Base-by-base conservation (phyloP, 495 filamentous ascomycete species). In the Glonium stellatum region DNA sequence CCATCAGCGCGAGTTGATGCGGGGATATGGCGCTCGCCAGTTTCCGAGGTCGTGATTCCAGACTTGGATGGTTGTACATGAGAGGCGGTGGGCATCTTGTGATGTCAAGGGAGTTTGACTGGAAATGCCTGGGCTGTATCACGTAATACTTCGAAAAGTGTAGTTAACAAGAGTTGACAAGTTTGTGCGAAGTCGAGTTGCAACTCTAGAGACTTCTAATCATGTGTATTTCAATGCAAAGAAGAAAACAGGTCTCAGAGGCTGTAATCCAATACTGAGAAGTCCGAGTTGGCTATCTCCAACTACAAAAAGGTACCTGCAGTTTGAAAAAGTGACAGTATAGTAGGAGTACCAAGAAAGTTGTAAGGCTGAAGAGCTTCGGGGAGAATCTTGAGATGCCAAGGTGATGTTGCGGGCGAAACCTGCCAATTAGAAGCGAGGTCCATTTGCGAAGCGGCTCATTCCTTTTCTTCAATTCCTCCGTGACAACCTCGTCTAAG, bases 1-100 rank as follows among this genome's bases (percentile, higher is more conserved):
- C 95, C 95, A 66, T 99, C 95, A 6, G 95, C 74, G 48, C 95
- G 87, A 25, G 81, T 71, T 0, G 92, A 96, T 22, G 91, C 82
- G 35, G 95, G 95, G 57, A 99, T 97, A 59, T 87, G 84, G 37
- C 88, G 85, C 71, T 92, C 85, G 68, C 95, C 95, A 57, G 69
- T 70, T 50, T 79, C 75, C 67, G 86, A 82, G 53, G 82, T 84
- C 57, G 87, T 81, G 68, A 97, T 97, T 65, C 93, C 95, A 37
- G 88, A 82, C 42, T 78, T 82, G 37, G 85, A 78, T 31, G 78
- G 76, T 41, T 76, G 78, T 2, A 76, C n/a, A 18, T 67, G 59
- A 19, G 67, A 55, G 19, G 71, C 68, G 27, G 79, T 62, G 18
- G 65, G 65, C 61, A 67, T 67, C 5, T 35, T 52, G 63, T 49